Percentiles rank a stretch among this genome's conserved stretches.
These are phyloP conservation scores for Capronia epimyces DNA, from an alignment of 2,329 filamentous ascomycete species.

Conservation along the genomic window DNA sequence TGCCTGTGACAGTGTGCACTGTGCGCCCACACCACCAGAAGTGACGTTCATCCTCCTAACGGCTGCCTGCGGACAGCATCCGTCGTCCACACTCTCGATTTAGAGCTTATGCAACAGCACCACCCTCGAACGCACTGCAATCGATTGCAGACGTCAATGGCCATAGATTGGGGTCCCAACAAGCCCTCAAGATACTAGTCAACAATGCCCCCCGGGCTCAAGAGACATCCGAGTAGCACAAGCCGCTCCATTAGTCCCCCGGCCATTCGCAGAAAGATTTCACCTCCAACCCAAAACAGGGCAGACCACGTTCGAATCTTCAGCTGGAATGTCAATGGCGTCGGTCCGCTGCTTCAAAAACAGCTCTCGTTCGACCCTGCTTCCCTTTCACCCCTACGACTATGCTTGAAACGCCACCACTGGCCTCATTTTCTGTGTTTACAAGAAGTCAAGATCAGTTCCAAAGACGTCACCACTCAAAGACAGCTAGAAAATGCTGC, in stretches of 20 bases:
- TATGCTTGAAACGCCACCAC: constrained; percentile 41
- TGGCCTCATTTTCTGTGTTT: constrained; percentile 45
- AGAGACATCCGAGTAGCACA: constrained; percentile 18
- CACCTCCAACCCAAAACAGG: constrained; percentile 11
- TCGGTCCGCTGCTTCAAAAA: constrained; percentile 40
- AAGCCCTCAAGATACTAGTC: not conserved
- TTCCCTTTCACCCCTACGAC: constrained; percentile 32
- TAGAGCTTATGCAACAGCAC: no score
- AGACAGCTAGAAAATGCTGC: constrained; percentile 39
- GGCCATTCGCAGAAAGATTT: constrained; percentile 12
- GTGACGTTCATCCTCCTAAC: no score
- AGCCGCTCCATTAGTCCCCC: constrained; percentile 15
- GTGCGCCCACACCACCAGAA: no score
- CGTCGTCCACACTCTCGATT: no score
- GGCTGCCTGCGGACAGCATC: no score
- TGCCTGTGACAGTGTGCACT: not conserved
- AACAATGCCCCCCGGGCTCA: constrained; percentile 3
- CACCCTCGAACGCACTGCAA: no score
- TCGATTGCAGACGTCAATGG: no score
- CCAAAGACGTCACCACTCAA: constrained; percentile 38
- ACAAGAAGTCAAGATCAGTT: constrained; percentile 48
- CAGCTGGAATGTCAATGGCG: constrained; percentile 49
- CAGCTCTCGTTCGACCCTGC: constrained; percentile 35
- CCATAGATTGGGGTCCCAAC: not conserved
- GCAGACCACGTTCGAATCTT: constrained; percentile 31